Conservation (phyloP, 2,329 filamentous ascomycete species). For the Corinectria fuckeliana region DNA sequence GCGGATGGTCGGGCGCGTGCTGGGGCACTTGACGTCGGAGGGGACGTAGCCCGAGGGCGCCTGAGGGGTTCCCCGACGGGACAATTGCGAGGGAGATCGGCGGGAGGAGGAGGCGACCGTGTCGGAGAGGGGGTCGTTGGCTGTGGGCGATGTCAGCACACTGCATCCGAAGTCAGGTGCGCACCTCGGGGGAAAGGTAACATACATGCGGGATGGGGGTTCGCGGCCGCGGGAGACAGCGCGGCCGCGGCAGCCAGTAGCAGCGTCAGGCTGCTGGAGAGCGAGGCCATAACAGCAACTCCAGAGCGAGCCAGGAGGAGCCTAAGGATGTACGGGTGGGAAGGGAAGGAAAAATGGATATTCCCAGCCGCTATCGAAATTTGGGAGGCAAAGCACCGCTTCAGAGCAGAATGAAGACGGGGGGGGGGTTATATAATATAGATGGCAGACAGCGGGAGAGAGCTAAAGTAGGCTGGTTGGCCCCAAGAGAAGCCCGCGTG, state of each 20-base stretch:
- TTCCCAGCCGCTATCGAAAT: background rate
- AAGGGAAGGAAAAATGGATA: slow-evolving; percentile 3
- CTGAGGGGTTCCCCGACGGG: slow-evolving; percentile 39
- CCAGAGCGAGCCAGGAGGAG: background rate
- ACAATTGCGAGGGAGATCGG: slow-evolving; percentile 19
- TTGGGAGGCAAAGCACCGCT: background rate
- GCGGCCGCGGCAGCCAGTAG: slow-evolving; percentile 36
- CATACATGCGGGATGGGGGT: slow-evolving; percentile 27
- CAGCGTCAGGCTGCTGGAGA: slow-evolving; percentile 33
- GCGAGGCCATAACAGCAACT: slow-evolving; percentile 26
- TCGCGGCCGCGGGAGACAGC: slow-evolving; percentile 26
- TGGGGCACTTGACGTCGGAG: slow-evolving; percentile 70
- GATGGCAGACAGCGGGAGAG: background rate
- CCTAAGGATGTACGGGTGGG: slow-evolving; percentile 1
- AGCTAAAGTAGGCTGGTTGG: background rate
- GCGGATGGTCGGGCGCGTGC: slow-evolving; percentile 72
- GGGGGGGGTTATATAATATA: background rate
- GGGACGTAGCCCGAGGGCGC: slow-evolving; percentile 71
- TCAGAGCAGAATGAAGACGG: background rate
- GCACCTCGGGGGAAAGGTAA: background rate
- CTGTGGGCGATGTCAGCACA: slow-evolving; percentile 27
- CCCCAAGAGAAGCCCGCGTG: background rate
- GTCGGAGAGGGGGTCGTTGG: slow-evolving; percentile 17
- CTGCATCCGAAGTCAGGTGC: background rate
- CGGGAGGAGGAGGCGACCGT: slow-evolving; percentile 12